Conservation (phyloP, 805 yeast species). For the Ogataea saltuana region DNA sequence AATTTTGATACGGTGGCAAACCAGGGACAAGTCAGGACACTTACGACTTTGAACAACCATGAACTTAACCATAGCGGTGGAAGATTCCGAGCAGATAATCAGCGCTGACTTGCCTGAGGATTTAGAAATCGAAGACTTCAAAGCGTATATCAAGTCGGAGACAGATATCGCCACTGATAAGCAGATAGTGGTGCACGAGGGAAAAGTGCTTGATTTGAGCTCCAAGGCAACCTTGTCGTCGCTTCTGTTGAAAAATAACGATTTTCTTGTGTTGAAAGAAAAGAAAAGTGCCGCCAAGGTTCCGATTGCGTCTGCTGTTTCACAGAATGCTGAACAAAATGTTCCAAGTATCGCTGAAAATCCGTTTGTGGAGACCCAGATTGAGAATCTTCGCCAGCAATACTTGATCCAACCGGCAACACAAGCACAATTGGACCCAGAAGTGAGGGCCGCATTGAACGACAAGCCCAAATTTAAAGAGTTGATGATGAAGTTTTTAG, state of each 20-base stretch:
- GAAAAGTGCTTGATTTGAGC: conserved; percentile 37
- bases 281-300: conserved; percentile 29
- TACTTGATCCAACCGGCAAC: conserved; percentile 42
- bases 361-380: conserved; percentile 32
- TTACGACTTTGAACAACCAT: conserved; percentile 31
- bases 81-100: conserved; percentile 48
- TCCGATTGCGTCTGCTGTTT: conserved; percentile 23
- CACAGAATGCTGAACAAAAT: no score
- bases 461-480: conserved; percentile 33
- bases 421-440: conserved; percentile 31
- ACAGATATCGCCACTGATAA: conserved; percentile 48
- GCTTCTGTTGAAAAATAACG: conserved; percentile 56
- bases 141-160: conserved; percentile 73
- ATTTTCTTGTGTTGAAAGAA: conserved; percentile 48
- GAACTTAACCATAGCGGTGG: conserved; percentile 55
- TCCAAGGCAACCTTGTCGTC: conserved; percentile 43
- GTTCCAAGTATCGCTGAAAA: conserved; percentile 6
- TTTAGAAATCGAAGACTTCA: conserved; percentile 64
- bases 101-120: conserved; percentile 66
- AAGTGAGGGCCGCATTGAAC: conserved; percentile 18
- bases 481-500: conserved; percentile 36
- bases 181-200: conserved; percentile 53
- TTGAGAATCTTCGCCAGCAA: conserved; percentile 53
- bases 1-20: conserved; percentile 4
- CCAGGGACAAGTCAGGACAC: no score